These are phyloP conservation scores for Blastobotrys capitulatus DNA, from an alignment of 1,139 yeast species.

Conservation along the genomic window DNA sequence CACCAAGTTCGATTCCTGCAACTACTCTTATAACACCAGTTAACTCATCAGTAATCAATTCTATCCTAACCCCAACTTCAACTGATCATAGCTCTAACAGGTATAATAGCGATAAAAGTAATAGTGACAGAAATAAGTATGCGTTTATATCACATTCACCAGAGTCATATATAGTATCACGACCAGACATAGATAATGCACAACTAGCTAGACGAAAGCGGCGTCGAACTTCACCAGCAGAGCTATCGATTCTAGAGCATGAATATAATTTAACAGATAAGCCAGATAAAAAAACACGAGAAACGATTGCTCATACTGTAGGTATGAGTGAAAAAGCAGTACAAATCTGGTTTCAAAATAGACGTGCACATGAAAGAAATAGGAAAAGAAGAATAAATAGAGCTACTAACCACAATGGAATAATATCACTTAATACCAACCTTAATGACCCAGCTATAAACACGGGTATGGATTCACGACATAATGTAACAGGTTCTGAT, in stretches of 20 bases:
- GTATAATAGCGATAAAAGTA: too few relatives aligned
- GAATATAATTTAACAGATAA: slow-evolving; percentile 75
- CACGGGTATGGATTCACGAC: too few relatives aligned
- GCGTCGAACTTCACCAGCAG: slow-evolving; percentile 89
- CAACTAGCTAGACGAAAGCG: slow-evolving; percentile 89
- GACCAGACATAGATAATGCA: slow-evolving; percentile 83
- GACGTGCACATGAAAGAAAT: slow-evolving; percentile 76
- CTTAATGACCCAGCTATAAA: too few relatives aligned
- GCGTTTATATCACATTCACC: slow-evolving; percentile 86
- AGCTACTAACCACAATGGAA: too few relatives aligned
- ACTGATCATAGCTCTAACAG: too few relatives aligned
- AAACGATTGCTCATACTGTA: slow-evolving; percentile 69
- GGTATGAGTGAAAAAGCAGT: slow-evolving; percentile 94
- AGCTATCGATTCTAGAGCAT: slow-evolving; percentile 68
- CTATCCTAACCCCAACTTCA: neutral
- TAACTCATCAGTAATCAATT: neutral
- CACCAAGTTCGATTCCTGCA: too few relatives aligned
- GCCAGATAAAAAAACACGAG: slow-evolving; percentile 72
- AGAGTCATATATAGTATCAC: slow-evolving; percentile 74
- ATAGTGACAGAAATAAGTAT: slow-evolving; percentile 28
- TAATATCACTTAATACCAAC: too few relatives aligned
- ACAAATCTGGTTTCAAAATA: slow-evolving; percentile 97
- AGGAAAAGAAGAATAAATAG: slow-evolving; percentile 24
- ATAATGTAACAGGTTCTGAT: too few relatives aligned
- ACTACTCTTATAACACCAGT: too few relatives aligned